These are phyloP conservation scores for Paecilomyces sp. DNA, from an alignment of 2,329 filamentous ascomycete species.

Conservation along the genomic window DNA sequence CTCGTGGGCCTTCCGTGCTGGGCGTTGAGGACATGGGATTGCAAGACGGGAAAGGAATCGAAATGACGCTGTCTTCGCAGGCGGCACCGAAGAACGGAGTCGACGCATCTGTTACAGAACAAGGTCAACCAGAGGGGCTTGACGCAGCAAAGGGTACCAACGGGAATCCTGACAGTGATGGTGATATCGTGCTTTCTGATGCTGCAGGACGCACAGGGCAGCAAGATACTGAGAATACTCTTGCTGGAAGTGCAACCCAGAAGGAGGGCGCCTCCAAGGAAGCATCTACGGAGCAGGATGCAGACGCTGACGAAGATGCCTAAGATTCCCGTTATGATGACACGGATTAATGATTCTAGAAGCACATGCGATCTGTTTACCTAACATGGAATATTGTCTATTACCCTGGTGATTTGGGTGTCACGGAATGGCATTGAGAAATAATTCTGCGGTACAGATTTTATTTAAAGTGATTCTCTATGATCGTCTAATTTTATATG, in stretches of 20 bases:
- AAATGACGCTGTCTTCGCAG: slow-evolving; percentile 27
- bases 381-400: not conserved
- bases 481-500: not conserved
- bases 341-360: not conserved
- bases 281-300: not conserved
- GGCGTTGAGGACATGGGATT: slow-evolving; percentile 82
- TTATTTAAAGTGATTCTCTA: not conserved
- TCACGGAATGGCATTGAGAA: not conserved
- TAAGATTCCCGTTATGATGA: not conserved
- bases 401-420: not conserved
- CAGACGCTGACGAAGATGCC: not conserved
- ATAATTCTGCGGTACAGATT: not conserved
- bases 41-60: slow-evolving; percentile 49
- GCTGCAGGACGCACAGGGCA: not conserved
- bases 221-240: not conserved
- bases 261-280: not conserved
- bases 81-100: not conserved
- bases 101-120: not conserved
- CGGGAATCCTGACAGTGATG: not conserved
- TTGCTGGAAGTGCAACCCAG: not conserved
- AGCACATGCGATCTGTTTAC: not conserved
- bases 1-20: slow-evolving; percentile 74
- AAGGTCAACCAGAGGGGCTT: not conserved
- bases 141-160: not conserved
- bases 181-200: not conserved